phyloP scores from a whole-genome alignment of 106 monocot species.

The Apostasia ramifera region DNA sequence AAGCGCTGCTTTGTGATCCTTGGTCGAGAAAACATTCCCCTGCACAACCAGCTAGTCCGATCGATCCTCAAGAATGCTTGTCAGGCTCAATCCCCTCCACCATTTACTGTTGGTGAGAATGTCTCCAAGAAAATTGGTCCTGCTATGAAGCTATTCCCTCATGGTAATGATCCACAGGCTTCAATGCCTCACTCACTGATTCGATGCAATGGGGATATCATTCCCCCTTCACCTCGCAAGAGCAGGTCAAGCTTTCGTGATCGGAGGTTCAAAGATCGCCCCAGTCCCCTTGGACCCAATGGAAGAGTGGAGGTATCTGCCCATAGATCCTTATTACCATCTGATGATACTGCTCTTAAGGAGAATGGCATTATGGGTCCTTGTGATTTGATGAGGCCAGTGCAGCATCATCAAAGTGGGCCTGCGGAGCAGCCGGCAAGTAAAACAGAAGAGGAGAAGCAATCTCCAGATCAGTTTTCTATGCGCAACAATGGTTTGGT shows the following conservation, averaged over 20 bases:
- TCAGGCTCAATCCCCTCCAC: conserved; percentile 20
- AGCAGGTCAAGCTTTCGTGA: conserved; percentile 28
- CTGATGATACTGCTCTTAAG: conserved; percentile 2
- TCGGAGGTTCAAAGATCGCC: background rate
- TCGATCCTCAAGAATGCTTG: conserved; percentile 43
- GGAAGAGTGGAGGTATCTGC: background rate
- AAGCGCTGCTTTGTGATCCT: conserved; percentile 29
- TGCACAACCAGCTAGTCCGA: conserved; percentile 41
- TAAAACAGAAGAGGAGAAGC: conserved; percentile 2
- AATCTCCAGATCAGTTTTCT: no score
- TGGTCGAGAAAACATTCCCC: conserved; percentile 29
- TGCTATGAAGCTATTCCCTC: conserved; percentile 13
- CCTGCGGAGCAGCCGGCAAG: conserved; percentile 19
- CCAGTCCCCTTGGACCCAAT: conserved; percentile 20
- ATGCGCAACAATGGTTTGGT: background rate
- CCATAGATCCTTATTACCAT: conserved; percentile 5
- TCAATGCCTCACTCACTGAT: background rate
- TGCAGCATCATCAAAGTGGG: conserved; percentile 19
- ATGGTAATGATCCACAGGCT: background rate
- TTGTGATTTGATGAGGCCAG: conserved; percentile 16
- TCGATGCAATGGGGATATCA: conserved; percentile 34
- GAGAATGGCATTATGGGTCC: conserved; percentile 27
- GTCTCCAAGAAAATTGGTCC: no score
- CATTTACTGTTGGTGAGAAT: background rate
- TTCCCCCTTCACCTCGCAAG: conserved; percentile 40